Evolutionary conservation across 163 green algal genomes (phyloP), one percentile per base, ranked within the genome.

Genomic region (Scenedesmus sp.): DNA sequence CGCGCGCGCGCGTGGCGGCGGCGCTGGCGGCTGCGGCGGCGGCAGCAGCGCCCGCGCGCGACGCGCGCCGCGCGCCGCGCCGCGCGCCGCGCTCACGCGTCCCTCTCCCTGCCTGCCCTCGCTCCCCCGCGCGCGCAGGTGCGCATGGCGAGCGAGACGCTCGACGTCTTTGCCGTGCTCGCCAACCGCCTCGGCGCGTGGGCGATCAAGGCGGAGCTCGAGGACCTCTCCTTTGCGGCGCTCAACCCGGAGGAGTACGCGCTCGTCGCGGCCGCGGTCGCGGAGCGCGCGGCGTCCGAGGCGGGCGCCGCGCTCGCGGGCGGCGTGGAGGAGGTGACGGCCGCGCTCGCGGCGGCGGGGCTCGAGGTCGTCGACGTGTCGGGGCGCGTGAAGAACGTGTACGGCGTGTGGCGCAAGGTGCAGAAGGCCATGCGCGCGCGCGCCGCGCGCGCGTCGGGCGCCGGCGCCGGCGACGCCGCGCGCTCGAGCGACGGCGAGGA

Each of bases 161-260:
- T 93, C 48, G 78, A 89, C n/a, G 82, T 95, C n/a, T 93, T 89
- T 70, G 85, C 87, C 0, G 89, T 91, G 24, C 83, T 95, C 54
- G 94, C 94, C 29, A 94, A 94, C 81, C 88, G 94, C 11, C 85
- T 98, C 33, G 94, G 94, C 18, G 88, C 96, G 14, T 97, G 91
- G 91, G 85, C 62, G 60, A 75, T 97, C 44, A 98, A 98, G 81
- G 86, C 92, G 0, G 89, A 96, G 75, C 85, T 98, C 60, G 94
- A 98, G 70, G 94, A 98, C 81, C 60, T 94, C 29, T 87, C 82
- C 63, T 98, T 98, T 83, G 76, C 89, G 77, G 79, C 87, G 33
- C 82, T 95, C 36, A 83, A 94, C 62, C 85, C 89, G 3, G 62
- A 77, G 44, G 86, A 91, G 70, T 86, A 93, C 60, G 53, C 66